Percentiles rank a stretch among this genome's conserved stretches.
phyloP scores from a whole-genome alignment of 805 yeast species.

The Candida easanensis region DNA sequence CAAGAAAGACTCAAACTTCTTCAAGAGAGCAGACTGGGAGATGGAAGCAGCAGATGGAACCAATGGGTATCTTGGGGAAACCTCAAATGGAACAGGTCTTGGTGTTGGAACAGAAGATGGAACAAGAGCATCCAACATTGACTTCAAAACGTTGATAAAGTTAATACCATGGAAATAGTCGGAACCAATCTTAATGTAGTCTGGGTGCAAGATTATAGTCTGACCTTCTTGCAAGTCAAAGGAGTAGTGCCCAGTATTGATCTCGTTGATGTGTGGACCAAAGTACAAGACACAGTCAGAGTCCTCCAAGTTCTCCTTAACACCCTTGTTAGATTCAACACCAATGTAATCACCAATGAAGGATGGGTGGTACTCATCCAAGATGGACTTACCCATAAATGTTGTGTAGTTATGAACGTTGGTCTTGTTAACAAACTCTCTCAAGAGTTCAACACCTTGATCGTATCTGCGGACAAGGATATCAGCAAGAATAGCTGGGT shows the following conservation, averaged over 20 bases:
- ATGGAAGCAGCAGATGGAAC: constrained; percentile 31
- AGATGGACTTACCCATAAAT: constrained; percentile 65
- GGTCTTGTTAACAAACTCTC: constrained; percentile 42
- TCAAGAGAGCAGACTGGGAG: constrained; percentile 46
- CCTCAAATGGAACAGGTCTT: constrained; percentile 15
- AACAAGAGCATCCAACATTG: constrained; percentile 38
- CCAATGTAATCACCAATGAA: constrained; percentile 79
- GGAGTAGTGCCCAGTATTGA: constrained; percentile 66
- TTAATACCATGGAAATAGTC: constrained; percentile 38
- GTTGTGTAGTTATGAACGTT: constrained; percentile 57
- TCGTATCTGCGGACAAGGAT: constrained; percentile 63
- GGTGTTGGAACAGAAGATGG: constrained; percentile 22
- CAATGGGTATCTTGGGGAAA: constrained; percentile 23
- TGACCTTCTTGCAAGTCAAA: constrained; percentile 41
- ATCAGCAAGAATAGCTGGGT: constrained; percentile 73
- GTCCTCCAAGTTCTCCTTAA: constrained; percentile 44
- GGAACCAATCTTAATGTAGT: constrained; percentile 47
- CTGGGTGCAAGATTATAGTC: constrained; percentile 50
- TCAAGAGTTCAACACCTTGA: constrained; percentile 39
- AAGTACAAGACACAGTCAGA: constrained; percentile 70
- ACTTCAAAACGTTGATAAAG: constrained; percentile 49
- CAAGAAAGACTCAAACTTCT: constrained; percentile 40
- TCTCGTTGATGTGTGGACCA: constrained; percentile 68
- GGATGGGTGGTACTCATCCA: constrained; percentile 65
- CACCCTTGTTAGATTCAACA: constrained; percentile 44